Conservation (phyloP, 2,329 filamentous ascomycete genomes). For the Colletotrichum eremochloae region DNA sequence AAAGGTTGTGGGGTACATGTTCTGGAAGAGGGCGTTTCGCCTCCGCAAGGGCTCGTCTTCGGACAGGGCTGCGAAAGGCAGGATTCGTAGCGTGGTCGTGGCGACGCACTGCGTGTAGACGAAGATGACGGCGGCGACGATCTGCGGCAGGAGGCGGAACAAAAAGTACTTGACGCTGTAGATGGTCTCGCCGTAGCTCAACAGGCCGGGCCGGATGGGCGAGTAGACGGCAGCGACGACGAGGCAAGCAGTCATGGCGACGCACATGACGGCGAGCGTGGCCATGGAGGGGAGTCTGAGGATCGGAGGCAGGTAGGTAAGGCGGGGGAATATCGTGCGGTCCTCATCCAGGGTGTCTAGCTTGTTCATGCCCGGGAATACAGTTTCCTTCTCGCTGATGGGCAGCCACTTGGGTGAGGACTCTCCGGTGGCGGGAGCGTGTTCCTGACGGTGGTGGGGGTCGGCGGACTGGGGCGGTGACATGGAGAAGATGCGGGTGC, state of each 20-base stretch:
- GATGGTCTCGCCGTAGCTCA: conserved; percentile 73
- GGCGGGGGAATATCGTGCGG: conserved; percentile 58
- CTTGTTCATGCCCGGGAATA: conserved; percentile 42
- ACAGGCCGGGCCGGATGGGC: conserved; percentile 72
- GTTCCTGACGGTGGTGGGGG: conserved; percentile 19
- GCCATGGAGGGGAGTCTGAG: conserved; percentile 76
- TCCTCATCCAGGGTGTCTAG: conserved; percentile 54
- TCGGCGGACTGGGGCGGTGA: conserved; percentile 36
- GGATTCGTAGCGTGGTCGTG: conserved; percentile 78
- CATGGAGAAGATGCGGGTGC: conserved; percentile 41
- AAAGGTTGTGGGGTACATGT: conserved; percentile 79
- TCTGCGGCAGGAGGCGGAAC: conserved; percentile 86
- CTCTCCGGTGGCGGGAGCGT: not conserved
- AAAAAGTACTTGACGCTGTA: conserved; percentile 85
- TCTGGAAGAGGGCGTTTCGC: conserved; percentile 75
- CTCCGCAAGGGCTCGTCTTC: conserved; percentile 71
- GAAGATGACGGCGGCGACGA: conserved; percentile 78
- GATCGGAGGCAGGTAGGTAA: conserved; percentile 79
- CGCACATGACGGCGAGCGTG: conserved; percentile 70
- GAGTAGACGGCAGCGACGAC: conserved; percentile 81
- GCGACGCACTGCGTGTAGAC: conserved; percentile 84
- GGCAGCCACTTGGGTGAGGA: conserved; percentile 48
- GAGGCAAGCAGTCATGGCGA: conserved; percentile 79
- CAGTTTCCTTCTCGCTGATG: conserved; percentile 48
- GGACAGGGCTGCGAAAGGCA: conserved; percentile 85